Conservation (phyloP, 1,284 basidiomycete genomes). For the Tylopilus orsonianus region DNA sequence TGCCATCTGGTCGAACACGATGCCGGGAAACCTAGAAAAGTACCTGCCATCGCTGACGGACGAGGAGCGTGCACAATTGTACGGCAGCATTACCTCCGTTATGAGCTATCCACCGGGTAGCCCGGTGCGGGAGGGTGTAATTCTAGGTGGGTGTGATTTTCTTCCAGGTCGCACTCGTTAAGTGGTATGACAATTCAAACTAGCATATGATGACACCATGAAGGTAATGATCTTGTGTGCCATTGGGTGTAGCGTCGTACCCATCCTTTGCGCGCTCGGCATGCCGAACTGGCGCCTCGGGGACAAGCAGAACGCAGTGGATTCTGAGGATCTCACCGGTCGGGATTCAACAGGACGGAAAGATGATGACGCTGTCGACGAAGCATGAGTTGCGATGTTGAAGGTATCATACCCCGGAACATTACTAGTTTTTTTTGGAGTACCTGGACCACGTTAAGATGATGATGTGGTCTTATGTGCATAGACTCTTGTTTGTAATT, state of each 20-base stretch:
- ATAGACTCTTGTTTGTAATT: too few relatives aligned
- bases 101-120: conserved; percentile 39
- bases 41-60: conserved; percentile 41
- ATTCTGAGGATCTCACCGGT: conserved; percentile 21
- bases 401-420: not conserved
- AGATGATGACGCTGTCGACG: not conserved
- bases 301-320: conserved; percentile 30
- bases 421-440: too few relatives aligned
- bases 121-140: conserved; percentile 49
- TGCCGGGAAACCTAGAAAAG: conserved; percentile 49
- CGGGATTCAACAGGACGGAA: conserved; percentile 1
- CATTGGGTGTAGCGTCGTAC: conserved; percentile 22
- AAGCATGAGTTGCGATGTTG: not conserved
- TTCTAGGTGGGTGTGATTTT: conserved; percentile 32
- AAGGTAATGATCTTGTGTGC: conserved; percentile 39
- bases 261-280: conserved; percentile 23
- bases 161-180: not conserved
- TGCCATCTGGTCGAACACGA: conserved; percentile 50
- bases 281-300: conserved; percentile 31
- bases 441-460: too few relatives aligned
- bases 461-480: too few relatives aligned
- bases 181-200: too few relatives aligned
- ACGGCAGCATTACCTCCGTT: conserved; percentile 46
- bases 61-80: conserved; percentile 35
- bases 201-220: conserved; percentile 46